Evolutionary conservation across 164 flowering plant species (phyloP).

Genomic region (Liquidambar formosana): DNA sequence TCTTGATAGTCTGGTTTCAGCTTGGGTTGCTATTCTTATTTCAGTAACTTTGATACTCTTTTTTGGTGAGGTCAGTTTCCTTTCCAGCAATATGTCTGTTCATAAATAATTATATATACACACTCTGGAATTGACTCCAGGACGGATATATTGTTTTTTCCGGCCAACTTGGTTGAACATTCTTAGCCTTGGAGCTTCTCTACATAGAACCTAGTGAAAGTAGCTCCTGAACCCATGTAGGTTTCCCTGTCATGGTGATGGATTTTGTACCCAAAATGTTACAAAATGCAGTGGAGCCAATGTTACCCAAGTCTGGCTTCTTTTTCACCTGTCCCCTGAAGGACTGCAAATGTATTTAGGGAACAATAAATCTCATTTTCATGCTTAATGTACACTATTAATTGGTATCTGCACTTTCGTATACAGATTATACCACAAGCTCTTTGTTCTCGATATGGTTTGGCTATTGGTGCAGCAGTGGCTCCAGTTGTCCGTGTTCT

Average conservation of each 20-base stretch:
- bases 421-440: conserved; percentile 94
- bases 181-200: too few relatives aligned
- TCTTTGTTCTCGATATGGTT: conserved; percentile 91
- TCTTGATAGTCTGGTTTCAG: conserved; percentile 73
- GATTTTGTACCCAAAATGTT: too few relatives aligned
- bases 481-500: conserved; percentile 90
- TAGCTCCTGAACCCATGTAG: too few relatives aligned
- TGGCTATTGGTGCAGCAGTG: conserved; percentile 87
- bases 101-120: not conserved
- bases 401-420: not conserved
- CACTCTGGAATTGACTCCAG: not conserved
- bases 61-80: conserved; percentile 78
- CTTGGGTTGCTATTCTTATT: conserved; percentile 87
- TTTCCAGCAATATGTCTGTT: conserved; percentile 14
- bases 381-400: too few relatives aligned
- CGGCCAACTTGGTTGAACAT: too few relatives aligned
- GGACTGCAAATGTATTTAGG: not conserved
- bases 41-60: conserved; percentile 95
- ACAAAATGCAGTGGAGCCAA: too few relatives aligned
- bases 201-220: too few relatives aligned
- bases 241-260: too few relatives aligned
- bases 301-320: too few relatives aligned
- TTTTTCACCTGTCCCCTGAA: too few relatives aligned
- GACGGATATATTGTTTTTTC: not conserved
- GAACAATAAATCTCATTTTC: too few relatives aligned